Evolutionary conservation across 2,329 filamentous ascomycete species (phyloP).

Genomic region (Byssothecium circinans): DNA sequence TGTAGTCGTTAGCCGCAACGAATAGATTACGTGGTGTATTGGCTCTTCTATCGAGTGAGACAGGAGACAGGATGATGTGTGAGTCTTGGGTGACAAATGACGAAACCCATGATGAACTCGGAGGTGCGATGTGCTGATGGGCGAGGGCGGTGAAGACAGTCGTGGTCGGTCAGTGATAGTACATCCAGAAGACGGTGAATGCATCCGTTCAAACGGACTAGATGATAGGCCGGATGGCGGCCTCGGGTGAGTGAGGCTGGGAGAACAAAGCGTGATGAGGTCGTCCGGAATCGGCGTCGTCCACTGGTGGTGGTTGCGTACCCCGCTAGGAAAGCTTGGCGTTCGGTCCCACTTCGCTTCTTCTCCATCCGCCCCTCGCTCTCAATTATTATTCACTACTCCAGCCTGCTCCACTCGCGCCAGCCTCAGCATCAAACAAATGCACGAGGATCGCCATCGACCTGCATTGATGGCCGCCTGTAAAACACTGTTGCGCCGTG

Average conservation of each 20-base stretch:
- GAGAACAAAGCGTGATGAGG: background rate
- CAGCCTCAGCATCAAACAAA: conserved; percentile 6
- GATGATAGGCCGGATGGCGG: too few relatives aligned
- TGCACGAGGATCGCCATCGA: conserved; percentile 31
- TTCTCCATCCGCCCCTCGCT: too few relatives aligned
- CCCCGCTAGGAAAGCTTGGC: conserved; percentile 2
- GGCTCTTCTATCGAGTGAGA: conserved; percentile 28
- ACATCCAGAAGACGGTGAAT: too few relatives aligned
- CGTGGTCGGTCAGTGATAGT: too few relatives aligned
- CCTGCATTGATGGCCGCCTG: conserved; percentile 35
- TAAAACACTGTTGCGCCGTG: conserved; percentile 23
- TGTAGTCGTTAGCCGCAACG: conserved; percentile 5
- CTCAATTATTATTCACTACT: conserved; percentile 13
- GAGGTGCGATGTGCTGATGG: too few relatives aligned
- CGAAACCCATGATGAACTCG: background rate
- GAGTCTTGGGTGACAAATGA: background rate
- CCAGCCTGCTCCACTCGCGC: conserved; percentile 13
- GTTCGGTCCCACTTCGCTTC: background rate
- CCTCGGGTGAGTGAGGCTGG: conserved; percentile 31
- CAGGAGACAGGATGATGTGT: background rate
- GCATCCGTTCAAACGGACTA: too few relatives aligned
- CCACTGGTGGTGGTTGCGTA: conserved; percentile 13
- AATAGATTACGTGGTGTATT: conserved; percentile 26
- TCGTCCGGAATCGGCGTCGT: background rate
- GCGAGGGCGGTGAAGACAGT: too few relatives aligned